Evolutionary conservation across 2,329 filamentous ascomycete genomes (phyloP).

Genomic region (Epichloe typhina): DNA sequence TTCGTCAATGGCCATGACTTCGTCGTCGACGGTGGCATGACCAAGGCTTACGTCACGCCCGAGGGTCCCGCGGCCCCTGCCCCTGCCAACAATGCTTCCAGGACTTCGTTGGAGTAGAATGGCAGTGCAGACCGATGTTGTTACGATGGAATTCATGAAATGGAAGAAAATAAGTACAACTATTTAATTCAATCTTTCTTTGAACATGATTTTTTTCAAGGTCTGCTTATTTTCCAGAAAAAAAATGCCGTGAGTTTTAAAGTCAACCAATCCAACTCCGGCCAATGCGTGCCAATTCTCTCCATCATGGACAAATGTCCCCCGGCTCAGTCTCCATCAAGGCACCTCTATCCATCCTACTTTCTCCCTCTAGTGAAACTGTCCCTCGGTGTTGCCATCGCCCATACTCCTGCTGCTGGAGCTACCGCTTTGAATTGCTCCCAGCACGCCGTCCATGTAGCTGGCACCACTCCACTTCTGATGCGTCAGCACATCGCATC

Average conservation of each 20-base stretch:
- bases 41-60: slow-evolving; percentile 70
- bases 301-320: not conserved
- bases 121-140: no score
- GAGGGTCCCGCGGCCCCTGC: slow-evolving; percentile 42
- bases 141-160: no score
- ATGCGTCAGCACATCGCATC: slow-evolving; percentile 86
- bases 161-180: no score
- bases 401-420: slow-evolving; percentile 88
- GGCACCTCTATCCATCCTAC: no score
- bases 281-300: not conserved
- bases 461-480: slow-evolving; percentile 66
- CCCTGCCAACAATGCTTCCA: slow-evolving; percentile 48
- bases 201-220: no score
- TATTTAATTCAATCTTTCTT: no score
- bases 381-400: slow-evolving; percentile 77
- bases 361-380: slow-evolving; percentile 30
- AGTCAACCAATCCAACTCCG: slow-evolving; percentile 2
- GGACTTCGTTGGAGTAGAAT: slow-evolving; percentile 27
- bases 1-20: slow-evolving; percentile 89
- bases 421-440: slow-evolving; percentile 82
- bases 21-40: slow-evolving; percentile 92
- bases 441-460: slow-evolving; percentile 80
- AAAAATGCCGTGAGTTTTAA: not conserved
- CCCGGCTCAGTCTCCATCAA: not conserved
- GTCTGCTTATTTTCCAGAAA: not conserved